These are phyloP conservation scores for Labyrinthula sp. DNA, from an alignment of 352 stramenopile genomes.

Conservation along the genomic window DNA sequence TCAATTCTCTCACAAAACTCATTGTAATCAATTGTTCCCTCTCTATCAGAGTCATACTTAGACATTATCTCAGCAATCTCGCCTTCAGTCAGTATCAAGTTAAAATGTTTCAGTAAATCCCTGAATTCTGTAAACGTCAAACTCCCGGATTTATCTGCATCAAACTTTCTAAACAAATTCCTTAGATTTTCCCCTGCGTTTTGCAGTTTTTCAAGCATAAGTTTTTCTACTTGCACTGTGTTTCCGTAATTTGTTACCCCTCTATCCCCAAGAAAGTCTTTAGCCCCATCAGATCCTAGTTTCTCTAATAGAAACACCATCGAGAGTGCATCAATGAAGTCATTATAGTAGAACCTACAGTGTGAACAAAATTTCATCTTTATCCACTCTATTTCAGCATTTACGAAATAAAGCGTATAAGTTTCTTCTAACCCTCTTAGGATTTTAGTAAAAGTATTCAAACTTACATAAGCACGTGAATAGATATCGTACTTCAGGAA, in stretches of 20 bases:
- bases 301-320: no score
- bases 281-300: no score
- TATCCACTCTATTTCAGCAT: slow-evolving; percentile 6
- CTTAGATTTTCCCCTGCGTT: slow-evolving; percentile 15
- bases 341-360: slow-evolving; percentile 13
- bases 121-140: slow-evolving; percentile 24
- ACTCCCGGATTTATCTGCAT: slow-evolving; percentile 20
- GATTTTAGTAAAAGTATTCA: slow-evolving; percentile 20
- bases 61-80: slow-evolving; percentile 23
- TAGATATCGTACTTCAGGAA: slow-evolving; percentile 19
- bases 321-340: slow-evolving; percentile 16
- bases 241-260: slow-evolving; percentile 12
- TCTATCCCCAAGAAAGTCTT: no score
- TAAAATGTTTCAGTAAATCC: slow-evolving; percentile 12
- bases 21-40: slow-evolving; percentile 20
- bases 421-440: no score
- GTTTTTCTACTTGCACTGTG: slow-evolving; percentile 2
- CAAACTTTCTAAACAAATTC: slow-evolving; percentile 16
- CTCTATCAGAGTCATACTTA: slow-evolving; percentile 14
- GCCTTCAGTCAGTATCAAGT: slow-evolving; percentile 17
- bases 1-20: slow-evolving; percentile 29
- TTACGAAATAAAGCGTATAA: slow-evolving; percentile 9
- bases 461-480: no score
- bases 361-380: slow-evolving; percentile 14
- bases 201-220: slow-evolving; percentile 18